These are phyloP conservation scores for Dipteronia sinensis DNA, from an alignment of 345 rosid genomes.

Conservation along the genomic window DNA sequence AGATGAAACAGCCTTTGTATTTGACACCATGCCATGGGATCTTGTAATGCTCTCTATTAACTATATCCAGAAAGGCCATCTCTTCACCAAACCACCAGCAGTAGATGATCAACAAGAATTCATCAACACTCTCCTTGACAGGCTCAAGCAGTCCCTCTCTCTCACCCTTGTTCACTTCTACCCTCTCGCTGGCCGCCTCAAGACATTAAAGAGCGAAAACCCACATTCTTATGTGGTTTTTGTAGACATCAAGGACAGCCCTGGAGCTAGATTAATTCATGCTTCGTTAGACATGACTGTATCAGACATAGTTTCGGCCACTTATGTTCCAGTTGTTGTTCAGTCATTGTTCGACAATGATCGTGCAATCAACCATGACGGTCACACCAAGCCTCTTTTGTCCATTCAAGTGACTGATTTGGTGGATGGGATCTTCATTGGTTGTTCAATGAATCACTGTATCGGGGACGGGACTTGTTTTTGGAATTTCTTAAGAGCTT, in stretches of 20 bases:
- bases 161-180: constrained; percentile 66
- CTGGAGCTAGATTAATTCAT: constrained; percentile 49
- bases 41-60: constrained; percentile 59
- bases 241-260: constrained; percentile 57
- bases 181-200: constrained; percentile 78
- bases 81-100: constrained; percentile 49
- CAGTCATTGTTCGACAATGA: constrained; percentile 79
- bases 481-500: constrained; percentile 67
- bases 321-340: constrained; percentile 52
- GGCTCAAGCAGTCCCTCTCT: constrained; percentile 54
- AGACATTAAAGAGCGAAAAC: constrained; percentile 24
- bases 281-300: constrained; percentile 43
- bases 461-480: constrained; percentile 64
- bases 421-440: constrained; percentile 69
- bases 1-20: constrained; percentile 44
- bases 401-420: constrained; percentile 65
- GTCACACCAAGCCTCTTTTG: constrained; percentile 53
- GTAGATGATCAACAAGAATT: constrained; percentile 22
- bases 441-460: constrained; percentile 59
- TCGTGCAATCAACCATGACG: constrained; percentile 57
- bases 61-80: constrained; percentile 65
- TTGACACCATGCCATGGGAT: constrained; percentile 73
- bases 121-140: constrained; percentile 34
- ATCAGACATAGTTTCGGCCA: constrained; percentile 49
- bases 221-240: constrained; percentile 46